Evolutionary conservation across 495 filamentous ascomycete species (phyloP).

Genomic region (Extremus antarcticus): DNA sequence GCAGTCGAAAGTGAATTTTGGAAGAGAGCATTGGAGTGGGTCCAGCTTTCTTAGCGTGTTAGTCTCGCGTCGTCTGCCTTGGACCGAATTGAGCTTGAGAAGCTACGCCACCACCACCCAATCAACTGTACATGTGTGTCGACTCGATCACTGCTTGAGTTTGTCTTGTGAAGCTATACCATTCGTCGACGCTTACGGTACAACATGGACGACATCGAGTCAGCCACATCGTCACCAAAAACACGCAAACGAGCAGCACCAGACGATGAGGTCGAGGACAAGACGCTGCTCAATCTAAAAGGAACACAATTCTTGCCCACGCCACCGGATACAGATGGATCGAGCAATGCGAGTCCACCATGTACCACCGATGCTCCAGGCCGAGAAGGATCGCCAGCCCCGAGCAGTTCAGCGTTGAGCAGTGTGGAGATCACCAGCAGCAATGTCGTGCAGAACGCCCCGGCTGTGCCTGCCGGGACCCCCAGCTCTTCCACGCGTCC

Average conservation of each 20-base stretch:
- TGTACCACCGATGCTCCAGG: constrained; percentile 4
- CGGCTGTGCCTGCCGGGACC: background rate
- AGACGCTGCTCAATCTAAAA: constrained; percentile 62
- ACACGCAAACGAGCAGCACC: constrained; percentile 18
- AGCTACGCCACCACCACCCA: background rate
- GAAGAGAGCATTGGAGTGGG: background rate
- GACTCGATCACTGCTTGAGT: too few relatives aligned
- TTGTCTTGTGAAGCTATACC: too few relatives aligned
- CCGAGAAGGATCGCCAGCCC: constrained; percentile 14
- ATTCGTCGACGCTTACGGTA: too few relatives aligned
- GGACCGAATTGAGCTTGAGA: background rate
- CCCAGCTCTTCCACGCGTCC: constrained; percentile 5
- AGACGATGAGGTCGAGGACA: constrained; percentile 33
- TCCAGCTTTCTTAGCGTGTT: background rate
- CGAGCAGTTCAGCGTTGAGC: constrained; percentile 17
- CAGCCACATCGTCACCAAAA: constrained; percentile 12
- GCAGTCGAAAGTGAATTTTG: background rate
- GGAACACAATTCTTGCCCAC: constrained; percentile 84
- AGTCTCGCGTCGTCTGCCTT: background rate
- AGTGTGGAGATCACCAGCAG: constrained; percentile 1
- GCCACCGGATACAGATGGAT: constrained; percentile 23
- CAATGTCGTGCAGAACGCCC: background rate
- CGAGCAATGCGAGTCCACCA: constrained; percentile 20
- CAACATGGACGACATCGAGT: constrained; percentile 16
- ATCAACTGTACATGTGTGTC: too few relatives aligned